Evolutionary conservation across 768 basidiomycete genomes (phyloP), one percentile per base, ranked within the genome.

Genomic region (Leccinum subgranulosum): DNA sequence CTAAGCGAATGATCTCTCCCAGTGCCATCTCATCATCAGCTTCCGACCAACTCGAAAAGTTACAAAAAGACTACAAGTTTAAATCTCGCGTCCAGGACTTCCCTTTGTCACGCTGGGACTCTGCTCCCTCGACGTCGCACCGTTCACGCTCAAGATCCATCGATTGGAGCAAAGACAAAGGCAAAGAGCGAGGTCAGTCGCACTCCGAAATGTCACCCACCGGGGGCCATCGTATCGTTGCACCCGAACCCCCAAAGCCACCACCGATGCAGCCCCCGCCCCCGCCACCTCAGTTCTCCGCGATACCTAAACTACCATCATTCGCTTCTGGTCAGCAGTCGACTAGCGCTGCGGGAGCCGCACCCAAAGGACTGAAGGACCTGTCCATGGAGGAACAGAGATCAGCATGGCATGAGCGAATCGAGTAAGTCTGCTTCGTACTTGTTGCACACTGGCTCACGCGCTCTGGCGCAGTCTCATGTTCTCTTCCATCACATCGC

Each of bases 401-500:
- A n/a, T 61, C 56, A 25, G 63, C 71, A 45, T 79, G 78, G 78
- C 66, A 73, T 34, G 70, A 74, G 36, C 76, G 78, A 27, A 68
- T 80, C 34, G 72, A 73, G 78, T 79, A 60, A 47, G 78, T 61
- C 39, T 49, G 47, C 10, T n/a, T 51, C 14, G 10, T 45, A 2
- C 50, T 46, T 31, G 9, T 46, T 46, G 29, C 45, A 28, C 41
- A 41, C 41, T 45, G 29, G 46, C 43, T 56, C n/a, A 63, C 29
- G 8, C 36, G 17, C 15, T 51, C 45, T 10, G 25, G 33, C n/a
- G 28, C 52, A 79, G 79, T 45, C 55, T 74, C 36, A 64, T 80
- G 56, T 70, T 75, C 10, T 61, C 69, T 7, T 73, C 74, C 0
- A 69, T 77, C 49, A 56, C 60, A 7, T 63, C 69, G 4, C 77